phyloP scores from a whole-genome alignment of 139 green algal species.

The Gonium pectorale region DNA sequence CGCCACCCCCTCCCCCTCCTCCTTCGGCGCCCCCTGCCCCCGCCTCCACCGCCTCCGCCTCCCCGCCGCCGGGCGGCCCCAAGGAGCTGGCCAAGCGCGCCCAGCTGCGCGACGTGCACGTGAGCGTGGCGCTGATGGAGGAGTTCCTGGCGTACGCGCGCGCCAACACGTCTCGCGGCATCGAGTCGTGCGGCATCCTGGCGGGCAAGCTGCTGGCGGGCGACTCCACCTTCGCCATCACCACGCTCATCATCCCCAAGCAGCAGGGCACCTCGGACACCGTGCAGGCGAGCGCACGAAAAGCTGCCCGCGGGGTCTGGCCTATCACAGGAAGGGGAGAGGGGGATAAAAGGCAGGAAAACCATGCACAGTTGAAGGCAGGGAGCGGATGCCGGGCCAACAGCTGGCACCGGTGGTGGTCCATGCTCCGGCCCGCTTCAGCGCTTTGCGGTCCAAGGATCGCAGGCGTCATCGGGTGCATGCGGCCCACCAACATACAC shows the following conservation, averaged over 20 bases:
- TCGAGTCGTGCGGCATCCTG: conserved; percentile 94
- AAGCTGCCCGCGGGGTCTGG: no score
- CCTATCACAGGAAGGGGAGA: no score
- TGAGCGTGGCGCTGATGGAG: conserved; percentile 88
- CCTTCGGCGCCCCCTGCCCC: not conserved
- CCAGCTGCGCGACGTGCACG: conserved; percentile 84
- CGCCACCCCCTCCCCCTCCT: not conserved
- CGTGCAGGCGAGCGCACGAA: conserved; percentile 55
- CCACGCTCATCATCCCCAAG: conserved; percentile 93
- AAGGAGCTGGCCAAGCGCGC: conserved; percentile 54
- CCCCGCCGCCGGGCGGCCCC: conserved; percentile 39
- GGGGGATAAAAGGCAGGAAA: no score
- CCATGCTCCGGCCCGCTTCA: no score
- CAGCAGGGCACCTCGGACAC: conserved; percentile 89
- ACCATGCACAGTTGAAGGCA: no score
- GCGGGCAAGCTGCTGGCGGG: conserved; percentile 77
- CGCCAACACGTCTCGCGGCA: conserved; percentile 52
- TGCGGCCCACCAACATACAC: no score
- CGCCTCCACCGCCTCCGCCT: conserved; percentile 1
- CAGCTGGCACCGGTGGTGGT: no score
- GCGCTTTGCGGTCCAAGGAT: no score
- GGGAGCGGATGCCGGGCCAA: no score
- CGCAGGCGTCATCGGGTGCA: no score
- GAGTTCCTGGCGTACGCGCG: conserved; percentile 86
- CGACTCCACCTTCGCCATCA: conserved; percentile 86